A percentile compares a stretch with the other conserved stretches of the same genome.
Evolutionary conservation across 306 rosid genomes (phyloP).

Genomic region (Lathyrus aphaca): DNA sequence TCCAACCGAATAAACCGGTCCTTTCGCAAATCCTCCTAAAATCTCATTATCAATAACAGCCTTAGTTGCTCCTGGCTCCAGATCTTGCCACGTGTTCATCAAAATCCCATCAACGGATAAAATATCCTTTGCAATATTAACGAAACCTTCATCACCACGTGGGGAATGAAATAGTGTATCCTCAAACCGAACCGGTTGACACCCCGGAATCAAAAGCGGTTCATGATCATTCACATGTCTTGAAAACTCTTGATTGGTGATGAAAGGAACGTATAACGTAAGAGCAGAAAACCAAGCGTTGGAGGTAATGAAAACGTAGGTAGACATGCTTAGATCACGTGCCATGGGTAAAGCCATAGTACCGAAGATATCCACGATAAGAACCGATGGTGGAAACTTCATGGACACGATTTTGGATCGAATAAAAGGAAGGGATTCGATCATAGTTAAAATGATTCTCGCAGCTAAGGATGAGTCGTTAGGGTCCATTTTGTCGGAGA

Average conservation of each 20-base stretch:
- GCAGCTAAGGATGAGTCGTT: neutral
- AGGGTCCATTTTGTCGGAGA: conserved; percentile 26
- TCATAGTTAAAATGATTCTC: neutral
- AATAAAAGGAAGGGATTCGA: conserved; percentile 33
- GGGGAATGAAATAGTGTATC: conserved; percentile 43
- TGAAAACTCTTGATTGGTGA: conserved; percentile 20
- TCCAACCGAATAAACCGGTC: conserved; percentile 57
- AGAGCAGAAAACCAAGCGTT: conserved; percentile 55
- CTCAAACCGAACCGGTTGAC: conserved; percentile 39
- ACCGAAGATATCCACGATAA: conserved; percentile 63
- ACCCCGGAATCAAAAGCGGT: conserved; percentile 46
- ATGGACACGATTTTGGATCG: conserved; percentile 34
- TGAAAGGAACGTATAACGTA: conserved; percentile 26
- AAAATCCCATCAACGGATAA: conserved; percentile 51
- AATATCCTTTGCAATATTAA: neutral
- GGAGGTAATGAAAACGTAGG: conserved; percentile 44
- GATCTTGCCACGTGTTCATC: conserved; percentile 66
- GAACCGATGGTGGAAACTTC: conserved; percentile 38
- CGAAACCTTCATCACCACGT: conserved; percentile 32
- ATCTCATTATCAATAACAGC: conserved; percentile 36
- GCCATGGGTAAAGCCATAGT: conserved; percentile 48
- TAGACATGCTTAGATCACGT: conserved; percentile 52
- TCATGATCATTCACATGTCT: conserved; percentile 2
- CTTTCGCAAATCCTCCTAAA: conserved; percentile 30
- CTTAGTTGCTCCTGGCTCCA: conserved; percentile 28